Conservation (phyloP, 345 rosid genomes). For the Moricandia moricandioides region DNA sequence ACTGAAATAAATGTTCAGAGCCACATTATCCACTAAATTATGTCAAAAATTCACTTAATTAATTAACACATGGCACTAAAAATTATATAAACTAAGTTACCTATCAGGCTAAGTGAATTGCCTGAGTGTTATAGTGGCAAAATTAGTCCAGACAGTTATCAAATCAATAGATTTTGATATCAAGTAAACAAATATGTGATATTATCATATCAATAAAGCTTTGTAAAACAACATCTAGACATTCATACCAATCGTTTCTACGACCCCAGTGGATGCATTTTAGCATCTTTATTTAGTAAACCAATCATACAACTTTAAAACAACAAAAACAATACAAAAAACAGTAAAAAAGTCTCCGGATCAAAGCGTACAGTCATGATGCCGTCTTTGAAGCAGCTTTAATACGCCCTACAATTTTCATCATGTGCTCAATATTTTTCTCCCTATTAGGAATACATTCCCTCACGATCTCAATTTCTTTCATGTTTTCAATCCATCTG, state of each 20-base stretch:
- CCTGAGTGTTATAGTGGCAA: not conserved
- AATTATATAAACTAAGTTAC: too few relatives aligned
- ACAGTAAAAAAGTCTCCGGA: not conserved
- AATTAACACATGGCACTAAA: not conserved
- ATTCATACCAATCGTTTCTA: not conserved
- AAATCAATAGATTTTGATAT: not conserved
- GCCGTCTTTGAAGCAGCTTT: not conserved
- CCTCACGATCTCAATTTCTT: conserved; percentile 9
- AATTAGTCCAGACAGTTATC: not conserved
- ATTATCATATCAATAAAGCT: not conserved
- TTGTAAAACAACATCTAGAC: not conserved
- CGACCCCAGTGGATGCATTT: not conserved
- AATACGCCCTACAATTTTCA: not conserved
- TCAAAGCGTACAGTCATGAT: not conserved
- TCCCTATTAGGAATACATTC: conserved; percentile 29
- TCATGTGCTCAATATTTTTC: conserved; percentile 21
- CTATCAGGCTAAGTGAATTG: not conserved
- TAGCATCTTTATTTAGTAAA: not conserved
- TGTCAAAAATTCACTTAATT: not conserved
- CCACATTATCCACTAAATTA: not conserved
- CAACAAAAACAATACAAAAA: not conserved
- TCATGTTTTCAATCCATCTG: not conserved
- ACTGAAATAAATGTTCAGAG: not conserved
- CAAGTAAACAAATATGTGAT: not conserved
- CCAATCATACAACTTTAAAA: not conserved